These are phyloP conservation scores for Angomonas deanei DNA, from an alignment of 208 protist species.

Conservation along the genomic window DNA sequence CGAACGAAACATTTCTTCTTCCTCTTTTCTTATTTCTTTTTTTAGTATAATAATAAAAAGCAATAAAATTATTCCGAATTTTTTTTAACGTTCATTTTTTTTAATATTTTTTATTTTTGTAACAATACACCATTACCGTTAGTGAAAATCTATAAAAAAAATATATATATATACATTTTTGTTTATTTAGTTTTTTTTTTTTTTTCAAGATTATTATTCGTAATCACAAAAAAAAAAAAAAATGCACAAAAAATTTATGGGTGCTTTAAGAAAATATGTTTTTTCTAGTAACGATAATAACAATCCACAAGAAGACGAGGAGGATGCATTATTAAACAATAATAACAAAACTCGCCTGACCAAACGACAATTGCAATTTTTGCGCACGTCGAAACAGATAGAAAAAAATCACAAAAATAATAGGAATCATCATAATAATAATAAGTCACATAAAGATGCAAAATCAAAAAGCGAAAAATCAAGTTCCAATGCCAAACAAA, in stretches of 20 bases:
- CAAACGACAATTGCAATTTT: too few relatives aligned
- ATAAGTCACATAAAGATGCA: background rate
- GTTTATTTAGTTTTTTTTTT: slow-evolving; percentile 9
- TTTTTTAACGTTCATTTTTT: background rate
- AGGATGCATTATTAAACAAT: too few relatives aligned
- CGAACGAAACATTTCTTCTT: too few relatives aligned
- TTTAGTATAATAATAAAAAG: too few relatives aligned
- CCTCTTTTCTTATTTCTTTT: too few relatives aligned
- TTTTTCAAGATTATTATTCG: background rate
- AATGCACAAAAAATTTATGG: background rate
- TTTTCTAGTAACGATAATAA: background rate
- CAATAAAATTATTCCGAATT: too few relatives aligned
- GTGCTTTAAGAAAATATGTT: background rate
- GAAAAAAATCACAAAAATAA: too few relatives aligned
- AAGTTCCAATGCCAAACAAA: too few relatives aligned
- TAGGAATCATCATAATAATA: too few relatives aligned
- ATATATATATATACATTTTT: background rate
- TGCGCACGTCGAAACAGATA: too few relatives aligned
- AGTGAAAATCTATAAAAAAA: background rate
- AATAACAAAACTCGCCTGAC: too few relatives aligned
- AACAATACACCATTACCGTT: background rate
- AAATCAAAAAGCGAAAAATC: background rate
- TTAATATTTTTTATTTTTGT: background rate
- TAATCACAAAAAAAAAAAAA: background rate
- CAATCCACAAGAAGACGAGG: too few relatives aligned